Percentiles rank a stretch among this genome's conserved stretches.
Evolutionary conservation across 257 asterid genomes (phyloP).

Genomic region (Linaria vulgaris): DNA sequence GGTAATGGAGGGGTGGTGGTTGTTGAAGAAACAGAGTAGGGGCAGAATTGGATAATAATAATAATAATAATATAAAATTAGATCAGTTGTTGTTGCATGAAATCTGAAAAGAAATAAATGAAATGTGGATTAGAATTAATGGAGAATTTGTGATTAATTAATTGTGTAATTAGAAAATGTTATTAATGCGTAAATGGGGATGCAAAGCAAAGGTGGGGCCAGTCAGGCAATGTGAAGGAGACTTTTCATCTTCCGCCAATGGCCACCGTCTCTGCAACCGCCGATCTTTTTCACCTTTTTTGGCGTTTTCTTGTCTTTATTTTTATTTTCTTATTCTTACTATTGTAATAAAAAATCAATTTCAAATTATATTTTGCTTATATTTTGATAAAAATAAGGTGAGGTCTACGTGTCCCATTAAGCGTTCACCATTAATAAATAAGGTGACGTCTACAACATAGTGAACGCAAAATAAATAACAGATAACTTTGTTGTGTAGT

Average conservation of each 20-base stretch:
- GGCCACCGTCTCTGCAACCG: conserved; percentile 36
- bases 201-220: conserved; percentile 50
- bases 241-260: conserved; percentile 63
- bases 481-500: too few relatives aligned
- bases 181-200: conserved; percentile 19
- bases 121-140: conserved; percentile 22
- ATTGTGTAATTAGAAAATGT: conserved; percentile 4
- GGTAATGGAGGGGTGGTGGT: conserved; percentile 42
- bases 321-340: background rate
- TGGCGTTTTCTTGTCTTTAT: conserved; percentile 4
- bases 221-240: conserved; percentile 62
- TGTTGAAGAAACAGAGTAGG: conserved; percentile 39
- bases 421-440: too few relatives aligned
- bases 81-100: too few relatives aligned
- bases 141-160: background rate
- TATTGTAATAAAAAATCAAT: too few relatives aligned
- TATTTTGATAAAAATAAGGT: too few relatives aligned
- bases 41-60: conserved; percentile 33
- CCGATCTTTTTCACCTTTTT: conserved; percentile 28
- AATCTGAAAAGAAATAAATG: conserved; percentile 31
- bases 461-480: too few relatives aligned
- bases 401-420: too few relatives aligned
- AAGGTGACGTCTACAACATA: too few relatives aligned
- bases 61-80: too few relatives aligned
- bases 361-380: too few relatives aligned